A percentile compares a stretch with the other conserved stretches of the same genome.
Conservation (phyloP, 2,329 filamentous ascomycete genomes). For the Pyrenophora graminea region DNA sequence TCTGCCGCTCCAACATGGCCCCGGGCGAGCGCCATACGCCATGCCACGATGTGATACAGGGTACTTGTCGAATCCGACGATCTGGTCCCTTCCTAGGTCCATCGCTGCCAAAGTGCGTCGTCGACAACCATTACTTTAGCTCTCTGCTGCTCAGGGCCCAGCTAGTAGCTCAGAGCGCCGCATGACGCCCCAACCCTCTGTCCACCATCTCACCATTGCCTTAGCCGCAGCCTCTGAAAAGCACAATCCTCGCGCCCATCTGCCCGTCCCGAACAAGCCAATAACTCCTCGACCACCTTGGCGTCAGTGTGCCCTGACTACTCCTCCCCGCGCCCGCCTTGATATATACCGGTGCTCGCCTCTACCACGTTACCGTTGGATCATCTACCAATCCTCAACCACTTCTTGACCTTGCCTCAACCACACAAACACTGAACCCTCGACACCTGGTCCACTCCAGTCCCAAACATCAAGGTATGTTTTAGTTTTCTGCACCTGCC, state of each 20-base stretch:
- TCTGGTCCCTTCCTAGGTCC: conserved; percentile 44
- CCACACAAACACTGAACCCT: conserved; percentile 2
- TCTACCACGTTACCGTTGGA: conserved; percentile 37
- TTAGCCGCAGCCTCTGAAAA: conserved; percentile 46
- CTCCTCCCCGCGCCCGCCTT: conserved; percentile 33
- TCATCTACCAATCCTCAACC: conserved; percentile 22
- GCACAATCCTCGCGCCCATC: conserved; percentile 40
- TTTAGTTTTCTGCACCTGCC: neutral
- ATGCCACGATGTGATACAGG: conserved; percentile 49
- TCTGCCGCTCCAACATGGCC: conserved; percentile 34
- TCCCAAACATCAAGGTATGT: conserved; percentile 11
- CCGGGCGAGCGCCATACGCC: conserved; percentile 37
- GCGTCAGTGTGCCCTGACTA: conserved; percentile 30
- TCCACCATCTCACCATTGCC: conserved; percentile 41
- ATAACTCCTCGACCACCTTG: conserved; percentile 41
- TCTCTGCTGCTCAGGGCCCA: conserved; percentile 37
- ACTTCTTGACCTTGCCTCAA: conserved; percentile 15
- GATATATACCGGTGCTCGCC: conserved; percentile 42
- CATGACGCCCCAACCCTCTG: conserved; percentile 42
- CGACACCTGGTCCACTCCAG: conserved; percentile 8
- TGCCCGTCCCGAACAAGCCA: conserved; percentile 42
- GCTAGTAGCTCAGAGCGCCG: conserved; percentile 38
- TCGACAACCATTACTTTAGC: conserved; percentile 43
- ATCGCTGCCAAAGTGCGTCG: conserved; percentile 31
- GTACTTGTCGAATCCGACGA: conserved; percentile 47